phyloP scores from a whole-genome alignment of 2,329 filamentous ascomycete species.

The Aspergillus oerlinghausenensis region DNA sequence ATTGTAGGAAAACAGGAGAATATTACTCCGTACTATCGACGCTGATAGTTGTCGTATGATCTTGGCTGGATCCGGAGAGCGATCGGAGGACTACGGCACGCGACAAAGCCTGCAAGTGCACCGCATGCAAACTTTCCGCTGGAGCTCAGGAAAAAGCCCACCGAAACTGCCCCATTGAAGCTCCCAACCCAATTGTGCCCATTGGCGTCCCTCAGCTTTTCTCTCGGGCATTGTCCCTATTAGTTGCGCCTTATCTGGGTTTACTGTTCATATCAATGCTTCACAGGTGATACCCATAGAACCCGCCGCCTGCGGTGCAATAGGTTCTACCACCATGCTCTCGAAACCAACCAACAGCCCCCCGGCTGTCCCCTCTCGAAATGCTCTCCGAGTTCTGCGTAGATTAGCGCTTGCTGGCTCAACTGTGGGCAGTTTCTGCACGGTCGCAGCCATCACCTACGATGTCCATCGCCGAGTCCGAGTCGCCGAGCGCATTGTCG shows the following conservation, averaged over 20 bases:
- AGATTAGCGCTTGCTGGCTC: slow-evolving; percentile 32
- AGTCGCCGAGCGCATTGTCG: slow-evolving; percentile 40
- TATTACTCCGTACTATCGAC: too few relatives aligned
- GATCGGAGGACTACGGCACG: slow-evolving; percentile 7
- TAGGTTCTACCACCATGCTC: slow-evolving; percentile 26
- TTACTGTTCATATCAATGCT: slow-evolving; percentile 7
- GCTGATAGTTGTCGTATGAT: not conserved
- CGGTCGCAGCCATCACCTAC: slow-evolving; percentile 39
- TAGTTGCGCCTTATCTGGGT: not conserved
- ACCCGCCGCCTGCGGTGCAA: slow-evolving; percentile 24
- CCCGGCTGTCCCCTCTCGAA: slow-evolving; percentile 39
- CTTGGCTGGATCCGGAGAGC: slow-evolving; percentile 10
- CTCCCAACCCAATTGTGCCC: slow-evolving; percentile 3
- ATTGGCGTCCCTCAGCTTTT: not conserved
- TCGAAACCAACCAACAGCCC: slow-evolving; percentile 25
- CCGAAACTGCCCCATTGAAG: slow-evolving; percentile 2
- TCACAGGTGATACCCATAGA: slow-evolving; percentile 6
- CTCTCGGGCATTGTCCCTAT: not conserved
- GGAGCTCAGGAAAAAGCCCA: not conserved
- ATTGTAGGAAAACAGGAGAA: too few relatives aligned
- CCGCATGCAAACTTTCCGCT: slow-evolving; percentile 16
- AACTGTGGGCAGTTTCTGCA: slow-evolving; percentile 38
- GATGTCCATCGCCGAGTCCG: slow-evolving; percentile 39
- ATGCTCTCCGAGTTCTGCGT: slow-evolving; percentile 40
- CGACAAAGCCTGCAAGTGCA: slow-evolving; percentile 10